Evolutionary conservation across 805 yeast genomes (phyloP).

Genomic region (Wickerhamiella nectarea): DNA sequence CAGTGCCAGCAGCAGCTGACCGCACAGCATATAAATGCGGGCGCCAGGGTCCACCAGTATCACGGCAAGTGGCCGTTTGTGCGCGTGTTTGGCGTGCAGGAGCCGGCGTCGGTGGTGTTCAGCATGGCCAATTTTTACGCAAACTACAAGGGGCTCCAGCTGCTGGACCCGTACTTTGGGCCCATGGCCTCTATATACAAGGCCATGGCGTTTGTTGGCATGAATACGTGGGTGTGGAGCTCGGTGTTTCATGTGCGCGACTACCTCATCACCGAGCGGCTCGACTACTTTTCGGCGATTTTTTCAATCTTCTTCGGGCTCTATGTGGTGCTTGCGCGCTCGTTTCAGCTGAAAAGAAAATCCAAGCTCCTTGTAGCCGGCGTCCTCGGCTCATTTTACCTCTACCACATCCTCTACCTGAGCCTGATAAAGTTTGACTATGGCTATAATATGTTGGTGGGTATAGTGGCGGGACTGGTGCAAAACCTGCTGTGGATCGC

Average conservation of each 20-base stretch:
- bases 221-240: conserved; percentile 80
- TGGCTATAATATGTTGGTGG: conserved; percentile 87
- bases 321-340: conserved; percentile 50
- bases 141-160: conserved; percentile 35
- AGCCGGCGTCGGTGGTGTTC: conserved; percentile 64
- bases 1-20: conserved; percentile 78
- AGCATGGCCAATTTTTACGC: conserved; percentile 59
- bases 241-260: conserved; percentile 84
- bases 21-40: conserved; percentile 30
- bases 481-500: conserved; percentile 50
- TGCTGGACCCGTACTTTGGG: conserved; percentile 21
- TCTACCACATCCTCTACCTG: conserved; percentile 52
- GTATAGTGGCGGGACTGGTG: conserved; percentile 59
- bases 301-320: conserved; percentile 72
- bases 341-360: conserved; percentile 40
- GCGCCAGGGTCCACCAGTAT: conserved; percentile 56
- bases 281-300: conserved; percentile 91
- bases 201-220: conserved; percentile 48
- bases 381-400: conserved; percentile 32
- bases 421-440: conserved; percentile 66
- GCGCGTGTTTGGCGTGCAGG: conserved; percentile 71
- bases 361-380: conserved; percentile 29
- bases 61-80: conserved; percentile 97
- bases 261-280: conserved; percentile 57
- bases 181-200: conserved; percentile 22